phyloP scores from a whole-genome alignment of 352 stramenopile species.

The Globisporangium lucens region DNA sequence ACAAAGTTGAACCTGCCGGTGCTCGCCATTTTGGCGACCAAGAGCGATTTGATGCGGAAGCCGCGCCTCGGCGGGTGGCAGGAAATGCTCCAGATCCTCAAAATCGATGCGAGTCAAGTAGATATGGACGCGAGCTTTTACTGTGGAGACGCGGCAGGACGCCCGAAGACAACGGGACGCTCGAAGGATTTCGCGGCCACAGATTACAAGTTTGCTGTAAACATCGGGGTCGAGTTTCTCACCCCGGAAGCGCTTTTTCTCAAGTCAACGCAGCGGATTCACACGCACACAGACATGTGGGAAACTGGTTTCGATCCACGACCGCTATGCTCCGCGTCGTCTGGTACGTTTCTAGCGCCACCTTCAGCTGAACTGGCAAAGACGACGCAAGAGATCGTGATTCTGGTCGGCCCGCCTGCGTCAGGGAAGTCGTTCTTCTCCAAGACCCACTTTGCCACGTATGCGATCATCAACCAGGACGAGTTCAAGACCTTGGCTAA shows the following conservation, averaged over 20 bases:
- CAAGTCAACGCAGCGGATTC: constrained; percentile 58
- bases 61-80: constrained; percentile 67
- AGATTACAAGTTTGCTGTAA: constrained; percentile 90
- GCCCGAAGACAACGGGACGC: constrained; percentile 60
- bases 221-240: constrained; percentile 73
- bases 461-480: constrained; percentile 83
- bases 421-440: constrained; percentile 74
- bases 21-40: constrained; percentile 64
- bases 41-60: constrained; percentile 78
- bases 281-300: constrained; percentile 66
- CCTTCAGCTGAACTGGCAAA: constrained; percentile 22
- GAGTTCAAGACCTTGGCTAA: constrained; percentile 74
- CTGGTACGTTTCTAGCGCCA: constrained; percentile 31
- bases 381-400: constrained; percentile 56
- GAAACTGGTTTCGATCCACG: constrained; percentile 76
- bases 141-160: constrained; percentile 76
- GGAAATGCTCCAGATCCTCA: constrained; percentile 39
- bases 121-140: constrained; percentile 71
- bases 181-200: constrained; percentile 82
- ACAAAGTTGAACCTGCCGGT: constrained; percentile 62
- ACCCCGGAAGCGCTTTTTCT: constrained; percentile 86
- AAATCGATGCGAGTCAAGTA: constrained; percentile 23
- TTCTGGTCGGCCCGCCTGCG: constrained; percentile 71
- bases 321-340: constrained; percentile 23
- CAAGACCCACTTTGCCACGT: constrained; percentile 39